Evolutionary conservation across 208 protist genomes (phyloP).

Genomic region (Trypanosoma rangeli): DNA sequence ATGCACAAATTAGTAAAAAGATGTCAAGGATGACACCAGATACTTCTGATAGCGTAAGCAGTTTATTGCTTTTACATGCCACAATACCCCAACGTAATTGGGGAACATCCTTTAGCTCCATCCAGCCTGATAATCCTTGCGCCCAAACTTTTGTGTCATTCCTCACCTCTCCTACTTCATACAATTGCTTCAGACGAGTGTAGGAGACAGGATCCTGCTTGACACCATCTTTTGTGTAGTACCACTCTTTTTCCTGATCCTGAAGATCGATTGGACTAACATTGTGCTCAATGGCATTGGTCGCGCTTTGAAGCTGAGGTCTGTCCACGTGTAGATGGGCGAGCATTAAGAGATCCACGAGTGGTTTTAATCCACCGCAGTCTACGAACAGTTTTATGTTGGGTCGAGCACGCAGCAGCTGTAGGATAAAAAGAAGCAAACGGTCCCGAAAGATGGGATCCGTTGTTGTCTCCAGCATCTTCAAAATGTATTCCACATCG

Average conservation of each 20-base stretch:
- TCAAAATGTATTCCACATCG: constrained; percentile 83
- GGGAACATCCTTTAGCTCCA: constrained; percentile 73
- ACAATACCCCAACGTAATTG: constrained; percentile 93
- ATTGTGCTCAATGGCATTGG: constrained; percentile 83
- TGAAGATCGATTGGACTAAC: constrained; percentile 51
- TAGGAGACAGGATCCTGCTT: constrained; percentile 70
- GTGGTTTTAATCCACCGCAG: constrained; percentile 66
- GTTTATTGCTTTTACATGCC: constrained; percentile 41
- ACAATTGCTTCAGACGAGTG: constrained; percentile 58
- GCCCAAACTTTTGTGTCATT: constrained; percentile 90
- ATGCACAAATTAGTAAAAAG: constrained; percentile 82
- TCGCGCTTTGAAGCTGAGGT: constrained; percentile 63
- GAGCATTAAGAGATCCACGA: constrained; percentile 91
- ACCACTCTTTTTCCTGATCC: constrained; percentile 90
- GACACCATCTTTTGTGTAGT: constrained; percentile 55
- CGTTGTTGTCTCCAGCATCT: constrained; percentile 69
- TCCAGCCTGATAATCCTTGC: constrained; percentile 94
- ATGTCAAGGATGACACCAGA: constrained; percentile 90
- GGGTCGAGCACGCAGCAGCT: constrained; percentile 57
- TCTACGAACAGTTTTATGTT: constrained; percentile 95
- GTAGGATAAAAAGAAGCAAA: constrained; percentile 80
- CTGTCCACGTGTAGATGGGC: constrained; percentile 93
- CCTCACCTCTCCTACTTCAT: constrained; percentile 45
- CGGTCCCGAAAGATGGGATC: constrained; percentile 86
- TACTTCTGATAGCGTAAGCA: constrained; percentile 89